Percentiles rank a stretch among this genome's conserved stretches.
Conservation (phyloP, 306 rosid species). For the Pterocarpus santalinus region DNA sequence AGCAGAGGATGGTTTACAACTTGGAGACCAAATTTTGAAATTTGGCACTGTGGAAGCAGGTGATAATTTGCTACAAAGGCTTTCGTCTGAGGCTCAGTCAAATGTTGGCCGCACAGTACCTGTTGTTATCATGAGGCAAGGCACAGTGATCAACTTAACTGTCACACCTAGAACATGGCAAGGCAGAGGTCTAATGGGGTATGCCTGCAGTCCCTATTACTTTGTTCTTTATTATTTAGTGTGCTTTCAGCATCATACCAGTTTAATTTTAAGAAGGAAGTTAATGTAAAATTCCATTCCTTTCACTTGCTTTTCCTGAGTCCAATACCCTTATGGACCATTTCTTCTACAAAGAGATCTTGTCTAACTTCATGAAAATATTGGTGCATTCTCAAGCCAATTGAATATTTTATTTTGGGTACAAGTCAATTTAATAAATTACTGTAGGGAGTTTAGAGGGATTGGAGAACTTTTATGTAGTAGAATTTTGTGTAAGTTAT, state of each 20-base stretch:
- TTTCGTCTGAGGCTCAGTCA: conserved; percentile 79
- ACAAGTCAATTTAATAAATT: conserved; percentile 29
- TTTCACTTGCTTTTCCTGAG: conserved; percentile 8
- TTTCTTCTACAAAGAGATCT: conserved; percentile 31
- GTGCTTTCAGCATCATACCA: conserved; percentile 16
- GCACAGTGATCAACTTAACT: conserved; percentile 67
- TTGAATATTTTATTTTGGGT: neutral
- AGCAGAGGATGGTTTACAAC: conserved; percentile 88
- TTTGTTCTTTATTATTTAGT: conserved; percentile 32
- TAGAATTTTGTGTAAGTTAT: neutral
- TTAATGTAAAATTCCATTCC: conserved; percentile 3
- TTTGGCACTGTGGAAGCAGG: conserved; percentile 88
- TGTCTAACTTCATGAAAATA: neutral
- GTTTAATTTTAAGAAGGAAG: conserved; percentile 28
- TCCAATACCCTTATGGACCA: conserved; percentile 6
- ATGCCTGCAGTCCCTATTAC: conserved; percentile 49
- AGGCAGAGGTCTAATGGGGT: conserved; percentile 97
- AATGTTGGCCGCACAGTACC: conserved; percentile 67
- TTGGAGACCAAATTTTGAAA: conserved; percentile 92
- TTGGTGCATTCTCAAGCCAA: conserved; percentile 34
- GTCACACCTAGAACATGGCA: conserved; percentile 93
- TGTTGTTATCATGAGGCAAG: conserved; percentile 76
- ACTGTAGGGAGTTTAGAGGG: conserved; percentile 1
- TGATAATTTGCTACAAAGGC: conserved; percentile 72
- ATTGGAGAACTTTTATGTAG: conserved; percentile 35